phyloP scores from a whole-genome alignment of 2,329 filamentous ascomycete genomes.

The Clarireedia sp. region DNA sequence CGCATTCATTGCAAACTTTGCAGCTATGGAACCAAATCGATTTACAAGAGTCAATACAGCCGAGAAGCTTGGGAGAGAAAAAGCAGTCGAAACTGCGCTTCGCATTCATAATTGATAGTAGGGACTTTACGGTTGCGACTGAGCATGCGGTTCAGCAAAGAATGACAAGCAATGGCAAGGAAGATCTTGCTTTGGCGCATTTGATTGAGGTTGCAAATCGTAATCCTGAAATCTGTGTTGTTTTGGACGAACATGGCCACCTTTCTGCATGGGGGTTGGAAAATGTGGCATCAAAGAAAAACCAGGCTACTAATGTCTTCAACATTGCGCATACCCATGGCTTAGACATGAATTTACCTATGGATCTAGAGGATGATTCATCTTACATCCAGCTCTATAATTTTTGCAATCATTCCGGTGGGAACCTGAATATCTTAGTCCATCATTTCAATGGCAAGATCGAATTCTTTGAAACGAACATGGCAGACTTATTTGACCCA shows the following conservation, averaged over 20 bases:
- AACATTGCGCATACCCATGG: constrained; percentile 74
- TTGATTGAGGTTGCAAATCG: constrained; percentile 79
- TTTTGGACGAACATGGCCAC: constrained; percentile 73
- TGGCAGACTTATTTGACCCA: constrained; percentile 76
- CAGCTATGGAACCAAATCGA: constrained; percentile 77
- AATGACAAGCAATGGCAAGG: constrained; percentile 41
- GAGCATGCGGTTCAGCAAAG: constrained; percentile 63
- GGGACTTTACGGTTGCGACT: constrained; percentile 69
- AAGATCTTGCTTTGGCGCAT: constrained; percentile 70
- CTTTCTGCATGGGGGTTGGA: constrained; percentile 93
- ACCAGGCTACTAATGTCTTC: constrained; percentile 64
- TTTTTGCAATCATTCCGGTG: constrained; percentile 59
- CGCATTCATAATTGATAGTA: constrained; percentile 75
- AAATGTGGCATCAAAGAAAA: constrained; percentile 66
- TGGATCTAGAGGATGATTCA: constrained; percentile 12
- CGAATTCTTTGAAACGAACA: constrained; percentile 69
- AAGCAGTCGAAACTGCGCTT: constrained; percentile 42
- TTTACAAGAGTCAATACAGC: constrained; percentile 60
- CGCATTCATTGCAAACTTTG: constrained; percentile 62
- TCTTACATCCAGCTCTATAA: constrained; percentile 60
- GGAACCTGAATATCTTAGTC: constrained; percentile 63
- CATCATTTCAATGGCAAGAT: constrained; percentile 84
- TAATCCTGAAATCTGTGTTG: constrained; percentile 78
- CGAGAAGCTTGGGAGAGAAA: constrained; percentile 14
- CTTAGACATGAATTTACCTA: constrained; percentile 36